phyloP scores from a whole-genome alignment of 2,329 filamentous ascomycete genomes.

The Beauveria australis region DNA sequence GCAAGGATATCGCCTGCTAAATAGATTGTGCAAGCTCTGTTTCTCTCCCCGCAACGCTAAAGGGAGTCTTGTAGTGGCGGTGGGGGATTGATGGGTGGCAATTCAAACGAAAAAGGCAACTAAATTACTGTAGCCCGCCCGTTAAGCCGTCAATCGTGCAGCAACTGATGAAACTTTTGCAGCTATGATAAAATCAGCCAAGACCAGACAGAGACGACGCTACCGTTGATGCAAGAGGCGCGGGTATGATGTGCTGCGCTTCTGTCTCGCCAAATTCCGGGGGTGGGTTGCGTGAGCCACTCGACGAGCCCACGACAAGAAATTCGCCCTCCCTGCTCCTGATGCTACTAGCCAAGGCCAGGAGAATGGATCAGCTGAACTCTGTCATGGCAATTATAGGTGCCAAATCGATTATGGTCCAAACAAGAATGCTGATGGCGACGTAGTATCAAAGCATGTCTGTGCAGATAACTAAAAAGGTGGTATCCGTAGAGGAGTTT shows the following conservation, averaged over 20 bases:
- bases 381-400: neutral
- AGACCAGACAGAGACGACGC: neutral
- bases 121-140: too few relatives aligned
- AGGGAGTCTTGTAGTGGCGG: neutral
- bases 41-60: neutral
- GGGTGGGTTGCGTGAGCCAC: neutral
- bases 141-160: neutral
- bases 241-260: conserved; percentile 5
- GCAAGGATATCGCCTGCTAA: neutral
- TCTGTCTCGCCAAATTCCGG: neutral
- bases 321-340: neutral
- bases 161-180: neutral
- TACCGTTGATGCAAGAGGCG: conserved; percentile 8
- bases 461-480: neutral
- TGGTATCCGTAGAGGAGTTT: neutral
- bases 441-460: neutral
- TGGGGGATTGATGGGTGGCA: neutral
- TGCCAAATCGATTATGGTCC: neutral
- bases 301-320: neutral
- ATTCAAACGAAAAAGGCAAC: neutral
- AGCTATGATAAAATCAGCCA: neutral
- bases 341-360: neutral
- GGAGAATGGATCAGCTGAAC: neutral
- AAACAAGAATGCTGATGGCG: neutral
- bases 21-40: neutral